These are phyloP conservation scores for Parsonsia alboflavescens DNA, from an alignment of 257 asterid species.

Conservation along the genomic window DNA sequence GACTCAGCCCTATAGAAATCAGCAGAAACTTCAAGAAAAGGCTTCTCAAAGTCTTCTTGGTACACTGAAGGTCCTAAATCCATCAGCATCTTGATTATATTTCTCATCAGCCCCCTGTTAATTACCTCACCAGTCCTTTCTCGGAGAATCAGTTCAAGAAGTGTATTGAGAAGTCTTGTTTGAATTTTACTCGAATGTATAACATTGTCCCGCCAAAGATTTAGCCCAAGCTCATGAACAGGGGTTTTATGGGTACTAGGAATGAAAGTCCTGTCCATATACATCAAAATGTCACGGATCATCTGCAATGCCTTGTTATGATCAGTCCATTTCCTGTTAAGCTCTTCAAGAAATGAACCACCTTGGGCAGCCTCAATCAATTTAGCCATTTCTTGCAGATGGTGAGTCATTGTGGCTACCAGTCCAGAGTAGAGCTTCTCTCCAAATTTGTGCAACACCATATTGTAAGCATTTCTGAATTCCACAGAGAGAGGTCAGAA, in stretches of 20 bases:
- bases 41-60: constrained; percentile 80
- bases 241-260: constrained; percentile 62
- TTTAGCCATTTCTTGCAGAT: constrained; percentile 69
- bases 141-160: constrained; percentile 59
- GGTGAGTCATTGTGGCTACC: constrained; percentile 66
- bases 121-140: constrained; percentile 85
- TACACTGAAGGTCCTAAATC: constrained; percentile 82
- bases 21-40: constrained; percentile 78
- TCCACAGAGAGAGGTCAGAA: constrained; percentile 28
- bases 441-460: constrained; percentile 82
- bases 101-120: constrained; percentile 84
- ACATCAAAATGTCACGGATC: constrained; percentile 86
- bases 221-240: constrained; percentile 85
- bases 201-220: constrained; percentile 80
- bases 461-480: constrained; percentile 75
- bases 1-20: constrained; percentile 82
- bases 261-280: constrained; percentile 84
- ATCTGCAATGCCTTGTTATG: constrained; percentile 77
- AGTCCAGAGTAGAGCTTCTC: constrained; percentile 87
- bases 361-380: constrained; percentile 71
- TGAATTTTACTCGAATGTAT: constrained; percentile 68
- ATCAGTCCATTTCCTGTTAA: constrained; percentile 74
- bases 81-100: constrained; percentile 72
- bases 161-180: constrained; percentile 57
- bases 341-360: constrained; percentile 70